These are phyloP conservation scores for Fusarium penzigii DNA, from an alignment of 2,329 filamentous ascomycete species.

Conservation along the genomic window DNA sequence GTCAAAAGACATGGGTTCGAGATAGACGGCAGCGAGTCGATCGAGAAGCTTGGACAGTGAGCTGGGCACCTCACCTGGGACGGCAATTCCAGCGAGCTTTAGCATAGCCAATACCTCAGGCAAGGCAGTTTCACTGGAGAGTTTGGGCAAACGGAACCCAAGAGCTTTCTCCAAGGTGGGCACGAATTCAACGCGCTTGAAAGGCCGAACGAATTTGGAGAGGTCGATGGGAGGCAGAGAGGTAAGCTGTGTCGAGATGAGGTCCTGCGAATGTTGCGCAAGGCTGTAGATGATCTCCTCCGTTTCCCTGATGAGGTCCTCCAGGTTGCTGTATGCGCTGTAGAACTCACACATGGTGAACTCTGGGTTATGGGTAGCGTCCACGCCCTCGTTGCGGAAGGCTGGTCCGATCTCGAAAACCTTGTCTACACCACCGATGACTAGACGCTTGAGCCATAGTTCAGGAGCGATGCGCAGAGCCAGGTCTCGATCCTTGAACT, in stretches of 20 bases:
- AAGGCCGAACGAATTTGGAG: conserved; percentile 53
- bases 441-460: conserved; percentile 88
- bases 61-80: conserved; percentile 63
- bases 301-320: conserved; percentile 74
- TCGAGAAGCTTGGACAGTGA: conserved; percentile 75
- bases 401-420: conserved; percentile 92
- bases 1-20: conserved; percentile 72
- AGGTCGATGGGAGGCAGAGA: conserved; percentile 52
- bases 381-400: conserved; percentile 92
- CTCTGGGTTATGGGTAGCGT: conserved; percentile 92
- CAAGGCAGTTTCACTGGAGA: conserved; percentile 57
- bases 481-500: conserved; percentile 70
- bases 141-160: conserved; percentile 64
- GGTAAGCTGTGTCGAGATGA: conserved; percentile 47
- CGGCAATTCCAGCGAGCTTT: conserved; percentile 59
- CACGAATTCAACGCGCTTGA: conserved; percentile 77
- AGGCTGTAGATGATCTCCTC: conserved; percentile 68
- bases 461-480: conserved; percentile 89
- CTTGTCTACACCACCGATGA: conserved; percentile 83
- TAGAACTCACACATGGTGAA: conserved; percentile 99
- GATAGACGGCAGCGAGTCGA: conserved; percentile 70
- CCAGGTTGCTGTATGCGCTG: conserved; percentile 76
- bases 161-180: conserved; percentile 73
- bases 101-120: conserved; percentile 54
- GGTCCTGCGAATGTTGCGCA: conserved; percentile 49